Evolutionary conservation across 208 protist species (phyloP), one percentile per base, ranked within the genome.

Genomic region (Wallacemonas sp.): DNA sequence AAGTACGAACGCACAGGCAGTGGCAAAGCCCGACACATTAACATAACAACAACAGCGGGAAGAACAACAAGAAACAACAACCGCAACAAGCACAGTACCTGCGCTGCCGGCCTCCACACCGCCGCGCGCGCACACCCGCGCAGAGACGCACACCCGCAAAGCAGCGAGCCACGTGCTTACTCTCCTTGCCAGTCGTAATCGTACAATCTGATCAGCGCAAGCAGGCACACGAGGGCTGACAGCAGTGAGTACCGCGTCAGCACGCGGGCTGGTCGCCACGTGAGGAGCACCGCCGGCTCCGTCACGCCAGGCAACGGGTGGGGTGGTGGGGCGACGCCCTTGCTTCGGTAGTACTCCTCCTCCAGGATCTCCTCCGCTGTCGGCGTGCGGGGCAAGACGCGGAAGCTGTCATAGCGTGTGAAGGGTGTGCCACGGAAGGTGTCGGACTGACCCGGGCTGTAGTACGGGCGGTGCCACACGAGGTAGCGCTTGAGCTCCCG

Each of bases 261-360:
- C 74, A 62, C 73, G 66, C 62, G 73, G n/a, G 71, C 64, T 12
- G 78, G 73, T n/a, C 71, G 66, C 78, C 78, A 85, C 50, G 54
- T 54, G 38, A 80, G 27, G 29, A 85, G 44, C 15, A 79, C 74
- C 21, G 63, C 63, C 21, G 58, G 36, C 48, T 71, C 66, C 57
- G 19, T 26, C 13, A 53, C 45, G 22, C 45, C 45, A 26, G 45
- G 45, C 26, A 53, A 26, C 26, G 45, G 19, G 9, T 8, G 45
- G 9, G 45, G 17, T 29, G 45, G 45, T 30, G 45, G 45, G 0
- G 5, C 19, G 3, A 6, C 9, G 6, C 45, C 45, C 19, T 19
- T 22, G 53, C 32, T 59, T 5, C 21, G 53, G 19, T 59, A 59
- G 53, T 59, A 59, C 36, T 4, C 53, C 0, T 59, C 53, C 33